Conservation (phyloP, 148 eudicot genomes). For the Diospyros kaki region DNA sequence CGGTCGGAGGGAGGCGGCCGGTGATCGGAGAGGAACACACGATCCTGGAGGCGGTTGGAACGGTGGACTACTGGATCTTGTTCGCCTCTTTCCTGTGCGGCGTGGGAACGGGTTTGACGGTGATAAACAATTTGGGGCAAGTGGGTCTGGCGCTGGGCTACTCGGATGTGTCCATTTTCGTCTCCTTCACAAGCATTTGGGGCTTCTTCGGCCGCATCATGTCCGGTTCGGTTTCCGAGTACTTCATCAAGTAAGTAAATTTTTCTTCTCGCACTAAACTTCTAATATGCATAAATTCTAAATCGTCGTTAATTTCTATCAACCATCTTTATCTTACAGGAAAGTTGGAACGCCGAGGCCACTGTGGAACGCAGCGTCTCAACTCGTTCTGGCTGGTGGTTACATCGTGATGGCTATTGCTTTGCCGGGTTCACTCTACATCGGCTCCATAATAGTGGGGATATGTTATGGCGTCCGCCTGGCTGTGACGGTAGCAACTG, state of each 20-base stretch:
- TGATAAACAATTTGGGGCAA: slow-evolving; percentile 22
- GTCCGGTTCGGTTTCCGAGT: slow-evolving; percentile 16
- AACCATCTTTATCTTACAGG: slow-evolving; percentile 23
- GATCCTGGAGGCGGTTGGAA: slow-evolving; percentile 8
- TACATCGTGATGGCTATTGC: slow-evolving; percentile 46
- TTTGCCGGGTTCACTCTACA: slow-evolving; percentile 47
- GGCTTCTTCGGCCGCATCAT: slow-evolving; percentile 20
- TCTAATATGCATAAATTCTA: no score
- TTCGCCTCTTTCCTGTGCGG: slow-evolving; percentile 14
- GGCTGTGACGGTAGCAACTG: slow-evolving; percentile 51
- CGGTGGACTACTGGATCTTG: slow-evolving; percentile 16
- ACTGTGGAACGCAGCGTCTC: slow-evolving; percentile 52
- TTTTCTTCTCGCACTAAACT: no score
- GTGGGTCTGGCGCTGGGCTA: slow-evolving; percentile 21
- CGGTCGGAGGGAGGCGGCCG: slow-evolving; percentile 11
- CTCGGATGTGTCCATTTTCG: slow-evolving; percentile 13
- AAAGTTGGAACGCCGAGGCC: slow-evolving; percentile 46
- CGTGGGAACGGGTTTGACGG: slow-evolving; percentile 15
- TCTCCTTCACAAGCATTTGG: slow-evolving; percentile 16
- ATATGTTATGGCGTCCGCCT: slow-evolving; percentile 65
- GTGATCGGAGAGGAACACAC: slow-evolving; percentile 22
- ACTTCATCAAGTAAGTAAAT: slow-evolving; percentile 11
- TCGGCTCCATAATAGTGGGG: slow-evolving; percentile 47
- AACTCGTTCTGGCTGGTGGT: slow-evolving; percentile 38
- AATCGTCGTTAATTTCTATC: neutral